A percentile compares a stretch with the other conserved stretches of the same genome.
phyloP scores from a whole-genome alignment of 2,329 filamentous ascomycete species.

The Ceratocystis destructans region DNA sequence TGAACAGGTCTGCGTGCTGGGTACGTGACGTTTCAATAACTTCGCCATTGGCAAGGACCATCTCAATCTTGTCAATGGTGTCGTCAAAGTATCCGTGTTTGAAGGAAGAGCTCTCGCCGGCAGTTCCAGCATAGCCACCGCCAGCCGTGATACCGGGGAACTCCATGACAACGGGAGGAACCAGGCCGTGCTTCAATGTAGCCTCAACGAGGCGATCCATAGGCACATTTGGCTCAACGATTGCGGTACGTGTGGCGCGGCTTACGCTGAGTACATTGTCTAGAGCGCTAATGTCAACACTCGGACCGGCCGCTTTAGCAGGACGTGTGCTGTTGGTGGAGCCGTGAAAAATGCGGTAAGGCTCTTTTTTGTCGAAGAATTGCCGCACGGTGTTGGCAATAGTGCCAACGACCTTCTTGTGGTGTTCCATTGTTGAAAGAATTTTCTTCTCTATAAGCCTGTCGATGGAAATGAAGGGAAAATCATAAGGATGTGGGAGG shows the following conservation, averaged over 20 bases:
- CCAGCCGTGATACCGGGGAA: constrained; percentile 64
- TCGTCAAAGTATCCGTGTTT: constrained; percentile 58
- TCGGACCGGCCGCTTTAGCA: constrained; percentile 27
- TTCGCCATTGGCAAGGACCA: constrained; percentile 54
- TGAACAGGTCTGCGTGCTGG: constrained; percentile 44
- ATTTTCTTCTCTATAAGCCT: constrained; percentile 21
- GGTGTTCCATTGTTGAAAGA: constrained; percentile 31
- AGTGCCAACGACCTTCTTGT: constrained; percentile 34
- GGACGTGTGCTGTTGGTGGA: constrained; percentile 61
- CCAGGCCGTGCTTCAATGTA: constrained; percentile 49
- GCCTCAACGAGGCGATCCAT: constrained; percentile 58
- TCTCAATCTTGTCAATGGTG: constrained; percentile 49
- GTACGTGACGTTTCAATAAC: constrained; percentile 39
- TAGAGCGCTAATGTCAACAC: constrained; percentile 54
- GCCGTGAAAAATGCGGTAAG: constrained; percentile 65
- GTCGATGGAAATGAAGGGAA: neutral
- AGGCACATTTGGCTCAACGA: constrained; percentile 63
- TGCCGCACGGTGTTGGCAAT: constrained; percentile 36
- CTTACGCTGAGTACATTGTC: constrained; percentile 52
- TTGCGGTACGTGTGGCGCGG: constrained; percentile 38
- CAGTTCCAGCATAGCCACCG: constrained; percentile 56
- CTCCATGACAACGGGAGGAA: constrained; percentile 62
- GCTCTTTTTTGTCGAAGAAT: constrained; percentile 36
- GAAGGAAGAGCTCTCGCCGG: constrained; percentile 58
- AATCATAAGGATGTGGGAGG: neutral